phyloP scores from a whole-genome alignment of 768 basidiomycete genomes.

The Termitomyces heimii region DNA sequence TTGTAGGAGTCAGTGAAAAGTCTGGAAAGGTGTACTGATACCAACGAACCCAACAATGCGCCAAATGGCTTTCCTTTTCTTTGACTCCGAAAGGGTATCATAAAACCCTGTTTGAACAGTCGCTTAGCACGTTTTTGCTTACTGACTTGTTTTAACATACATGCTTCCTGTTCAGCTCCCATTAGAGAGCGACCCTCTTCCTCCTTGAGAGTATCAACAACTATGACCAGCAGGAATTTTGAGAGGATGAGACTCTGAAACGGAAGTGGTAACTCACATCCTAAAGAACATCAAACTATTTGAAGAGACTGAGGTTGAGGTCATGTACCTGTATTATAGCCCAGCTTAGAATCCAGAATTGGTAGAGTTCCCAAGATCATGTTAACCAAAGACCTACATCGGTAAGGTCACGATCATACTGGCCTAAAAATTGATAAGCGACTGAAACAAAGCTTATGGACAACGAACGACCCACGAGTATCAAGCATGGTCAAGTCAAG shows the following conservation, averaged over 20 bases:
- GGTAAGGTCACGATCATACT: neutral
- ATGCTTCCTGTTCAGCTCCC: slow-evolving; percentile 1
- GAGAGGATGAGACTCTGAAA: neutral
- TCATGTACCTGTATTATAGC: neutral
- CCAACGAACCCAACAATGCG: neutral
- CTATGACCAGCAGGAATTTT: neutral
- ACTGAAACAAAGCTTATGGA: neutral
- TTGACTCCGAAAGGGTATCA: neutral
- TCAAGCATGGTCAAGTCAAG: slow-evolving; percentile 58
- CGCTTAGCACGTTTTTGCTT: neutral
- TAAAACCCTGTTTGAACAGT: neutral
- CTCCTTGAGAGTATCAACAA: neutral
- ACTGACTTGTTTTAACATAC: neutral
- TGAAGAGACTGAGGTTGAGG: neutral
- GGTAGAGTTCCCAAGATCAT: neutral
- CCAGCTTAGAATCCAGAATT: neutral
- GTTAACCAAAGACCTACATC: neutral
- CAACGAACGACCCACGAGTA: slow-evolving; percentile 33
- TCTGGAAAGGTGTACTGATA: neutral
- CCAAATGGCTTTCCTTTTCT: neutral
- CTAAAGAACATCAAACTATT: neutral
- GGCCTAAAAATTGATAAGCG: neutral
- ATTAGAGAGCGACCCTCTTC: neutral
- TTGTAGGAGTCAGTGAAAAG: neutral
- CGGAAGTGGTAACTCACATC: neutral